phyloP scores from a whole-genome alignment of 768 basidiomycete genomes.

The Mycena metata region DNA sequence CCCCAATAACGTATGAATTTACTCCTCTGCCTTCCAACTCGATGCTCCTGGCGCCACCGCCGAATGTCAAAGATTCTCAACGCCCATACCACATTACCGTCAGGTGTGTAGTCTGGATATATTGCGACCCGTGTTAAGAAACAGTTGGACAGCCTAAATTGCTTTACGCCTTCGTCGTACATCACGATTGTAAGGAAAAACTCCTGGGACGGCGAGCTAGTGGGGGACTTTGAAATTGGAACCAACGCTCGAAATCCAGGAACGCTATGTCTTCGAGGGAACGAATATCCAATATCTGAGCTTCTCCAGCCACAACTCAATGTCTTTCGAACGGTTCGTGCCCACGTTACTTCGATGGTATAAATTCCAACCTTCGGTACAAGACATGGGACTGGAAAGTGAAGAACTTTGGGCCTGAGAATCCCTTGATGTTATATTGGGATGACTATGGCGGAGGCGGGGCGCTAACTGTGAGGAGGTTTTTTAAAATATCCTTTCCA shows the following conservation, averaged over 20 bases:
- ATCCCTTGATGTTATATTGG: conserved; percentile 48
- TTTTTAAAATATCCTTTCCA: not conserved
- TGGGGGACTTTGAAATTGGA: conserved; percentile 64
- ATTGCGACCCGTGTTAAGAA: not conserved
- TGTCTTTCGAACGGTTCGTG: conserved; percentile 51
- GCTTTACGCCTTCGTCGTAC: conserved; percentile 63
- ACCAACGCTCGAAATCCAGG: conserved; percentile 46
- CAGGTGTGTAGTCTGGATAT: conserved; percentile 19
- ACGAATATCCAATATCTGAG: conserved; percentile 54
- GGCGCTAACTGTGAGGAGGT: conserved; percentile 44
- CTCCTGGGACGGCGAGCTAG: conserved; percentile 57
- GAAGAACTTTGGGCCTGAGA: conserved; percentile 41
- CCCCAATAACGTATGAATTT: conserved; percentile 56
- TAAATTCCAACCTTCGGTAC: conserved; percentile 15
- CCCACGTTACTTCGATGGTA: conserved; percentile 11
- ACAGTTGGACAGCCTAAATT: conserved; percentile 51
- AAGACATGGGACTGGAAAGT: conserved; percentile 56
- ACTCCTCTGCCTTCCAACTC: conserved; percentile 53
- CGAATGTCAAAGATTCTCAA: conserved; percentile 43
- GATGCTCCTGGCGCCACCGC: conserved; percentile 55
- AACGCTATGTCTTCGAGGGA: conserved; percentile 53
- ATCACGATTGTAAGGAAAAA: conserved; percentile 59
- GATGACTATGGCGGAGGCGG: conserved; percentile 51
- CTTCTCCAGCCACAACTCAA: conserved; percentile 49
- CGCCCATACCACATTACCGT: conserved; percentile 61